Evolutionary conservation across 177 flowering plant genomes (phyloP).

Genomic region (Vitis hybrid): DNA sequence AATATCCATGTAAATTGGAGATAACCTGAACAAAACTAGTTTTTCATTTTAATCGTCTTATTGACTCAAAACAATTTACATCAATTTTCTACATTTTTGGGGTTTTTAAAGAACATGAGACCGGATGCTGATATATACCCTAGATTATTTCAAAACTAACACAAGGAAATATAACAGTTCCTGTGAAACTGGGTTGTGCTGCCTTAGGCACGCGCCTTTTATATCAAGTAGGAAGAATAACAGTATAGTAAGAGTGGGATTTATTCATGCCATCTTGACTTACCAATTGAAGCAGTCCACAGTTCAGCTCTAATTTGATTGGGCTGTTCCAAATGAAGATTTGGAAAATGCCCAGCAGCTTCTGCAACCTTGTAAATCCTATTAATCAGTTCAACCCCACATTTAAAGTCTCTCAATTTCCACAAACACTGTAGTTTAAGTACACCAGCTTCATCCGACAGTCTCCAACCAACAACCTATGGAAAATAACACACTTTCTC

Average conservation of each 20-base stretch:
- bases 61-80: too few relatives aligned
- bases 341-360: constrained; percentile 64
- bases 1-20: too few relatives aligned
- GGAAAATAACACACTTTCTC: background rate
- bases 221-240: too few relatives aligned
- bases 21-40: too few relatives aligned
- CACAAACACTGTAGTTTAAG: constrained; percentile 75
- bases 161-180: too few relatives aligned
- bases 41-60: too few relatives aligned
- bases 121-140: too few relatives aligned
- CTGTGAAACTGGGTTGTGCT: too few relatives aligned
- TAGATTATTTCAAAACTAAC: too few relatives aligned
- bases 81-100: too few relatives aligned
- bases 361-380: constrained; percentile 62
- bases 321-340: constrained; percentile 64
- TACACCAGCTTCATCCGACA: constrained; percentile 48
- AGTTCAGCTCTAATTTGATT: constrained; percentile 81
- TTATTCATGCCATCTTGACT: constrained; percentile 1
- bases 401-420: constrained; percentile 72
- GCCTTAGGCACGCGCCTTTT: too few relatives aligned
- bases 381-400: constrained; percentile 74
- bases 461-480: constrained; percentile 90
- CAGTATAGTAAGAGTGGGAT: background rate
- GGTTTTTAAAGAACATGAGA: too few relatives aligned
- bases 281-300: constrained; percentile 82